Base-by-base conservation (phyloP, 257 asterid genomes). In the Capsicum rhomboideum region DNA sequence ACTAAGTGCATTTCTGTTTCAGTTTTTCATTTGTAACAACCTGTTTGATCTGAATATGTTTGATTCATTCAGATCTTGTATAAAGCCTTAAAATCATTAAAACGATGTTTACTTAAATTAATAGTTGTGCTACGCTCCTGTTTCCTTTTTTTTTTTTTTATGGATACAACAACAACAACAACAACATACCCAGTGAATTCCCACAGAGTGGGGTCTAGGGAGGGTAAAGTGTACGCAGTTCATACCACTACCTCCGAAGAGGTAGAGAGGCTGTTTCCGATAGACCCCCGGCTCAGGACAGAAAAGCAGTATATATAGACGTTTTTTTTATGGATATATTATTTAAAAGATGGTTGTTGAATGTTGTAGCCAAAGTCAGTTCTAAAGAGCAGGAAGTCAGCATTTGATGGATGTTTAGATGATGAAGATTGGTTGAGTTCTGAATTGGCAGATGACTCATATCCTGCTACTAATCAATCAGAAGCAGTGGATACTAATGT, bases 361-460 rank as follows among this genome's bases (percentile, higher is more conserved):
- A 13, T 4, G 14, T 0, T 85, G 92, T 92, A 93, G 99, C 97
- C 99, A 34, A 96, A 89, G 75, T 91, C 98, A 3, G 95, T 93
- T 84, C 83, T 91, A 66, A 94, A 92, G 90, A 77, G 53, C 85
- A 91, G 92, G 29, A 96, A 90, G 69, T 86, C 97, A 1, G 93
- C 88, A 5, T 91, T 96, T 64, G 97, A 96, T 42, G 90, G 75
- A 1, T 88, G 82, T 78, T 82, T 92, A 50, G 97, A 94, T 3
- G 96, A 94, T 14, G 91, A 88, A 4, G 97, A 91, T 3, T 49
- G 82, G 44, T 83, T 85, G 10, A 42, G 66, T 17, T 34, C 58
- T 85, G 81, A 49, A 75, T 50, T 75, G 58, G 20, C 44, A 50
- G 81, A 75, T 4, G 63, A 75, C 14, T 74, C 80, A 23, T 14